Evolutionary conservation across 352 stramenopile genomes (phyloP).

Genomic region (Phytophthora cactorum): DNA sequence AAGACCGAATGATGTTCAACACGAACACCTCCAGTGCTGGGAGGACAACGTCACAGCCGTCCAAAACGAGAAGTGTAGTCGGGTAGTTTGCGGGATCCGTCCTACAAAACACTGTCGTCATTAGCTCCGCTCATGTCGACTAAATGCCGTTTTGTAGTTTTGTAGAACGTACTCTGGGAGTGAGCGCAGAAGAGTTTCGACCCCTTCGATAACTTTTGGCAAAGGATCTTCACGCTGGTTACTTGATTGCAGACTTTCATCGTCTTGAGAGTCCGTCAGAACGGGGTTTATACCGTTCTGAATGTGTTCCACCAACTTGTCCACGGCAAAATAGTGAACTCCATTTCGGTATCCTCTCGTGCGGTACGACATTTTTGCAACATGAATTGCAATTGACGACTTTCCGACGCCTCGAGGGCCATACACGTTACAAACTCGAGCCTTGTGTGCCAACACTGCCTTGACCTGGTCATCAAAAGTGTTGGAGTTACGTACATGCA

Average conservation of each 20-base stretch:
- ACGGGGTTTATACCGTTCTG: constrained; percentile 20
- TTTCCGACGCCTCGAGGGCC: constrained; percentile 61
- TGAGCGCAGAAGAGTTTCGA: constrained; percentile 39
- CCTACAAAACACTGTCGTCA: constrained; percentile 13
- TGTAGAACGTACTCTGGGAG: constrained; percentile 43
- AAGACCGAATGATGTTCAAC: constrained; percentile 42
- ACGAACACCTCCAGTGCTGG: constrained; percentile 54
- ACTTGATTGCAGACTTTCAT: constrained; percentile 10
- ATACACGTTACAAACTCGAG: constrained; percentile 58
- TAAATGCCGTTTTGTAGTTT: not conserved
- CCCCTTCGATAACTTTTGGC: constrained; percentile 29
- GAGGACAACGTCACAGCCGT: constrained; percentile 64
- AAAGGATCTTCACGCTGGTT: constrained; percentile 37
- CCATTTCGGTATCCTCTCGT: constrained; percentile 52
- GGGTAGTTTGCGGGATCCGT: constrained; percentile 27
- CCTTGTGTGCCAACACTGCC: constrained; percentile 33
- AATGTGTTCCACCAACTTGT: constrained; percentile 42
- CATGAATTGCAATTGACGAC: constrained; percentile 59
- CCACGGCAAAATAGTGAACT: constrained; percentile 65
- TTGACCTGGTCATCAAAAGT: constrained; percentile 36
- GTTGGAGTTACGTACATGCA: constrained; percentile 5
- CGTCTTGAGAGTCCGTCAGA: constrained; percentile 8
- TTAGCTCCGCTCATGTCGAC: not conserved
- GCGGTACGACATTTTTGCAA: constrained; percentile 56
- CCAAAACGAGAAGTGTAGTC: constrained; percentile 54